phyloP scores from a whole-genome alignment of 2,329 filamentous ascomycete genomes.

The Botrytis sinoallii region DNA sequence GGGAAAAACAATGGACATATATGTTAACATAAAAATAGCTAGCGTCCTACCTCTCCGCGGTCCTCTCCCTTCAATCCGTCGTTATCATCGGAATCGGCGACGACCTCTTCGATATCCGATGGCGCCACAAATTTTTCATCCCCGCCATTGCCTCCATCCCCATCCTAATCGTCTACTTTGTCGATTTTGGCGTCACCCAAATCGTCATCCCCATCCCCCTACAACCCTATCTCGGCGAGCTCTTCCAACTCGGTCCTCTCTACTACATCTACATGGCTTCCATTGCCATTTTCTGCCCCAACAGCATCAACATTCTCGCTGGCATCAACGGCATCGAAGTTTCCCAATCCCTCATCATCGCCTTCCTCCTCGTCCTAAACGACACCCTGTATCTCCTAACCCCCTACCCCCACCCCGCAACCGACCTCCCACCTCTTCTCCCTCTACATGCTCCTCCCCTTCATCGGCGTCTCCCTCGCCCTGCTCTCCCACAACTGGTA shows the following conservation, averaged over 20 bases:
- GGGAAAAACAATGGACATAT: background rate
- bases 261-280: constrained; percentile 98
- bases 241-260: constrained; percentile 75
- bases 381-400: constrained; percentile 83
- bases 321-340: constrained; percentile 99
- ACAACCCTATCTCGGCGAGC: constrained; percentile 72
- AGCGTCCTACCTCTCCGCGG: constrained; percentile 89
- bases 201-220: constrained; percentile 88
- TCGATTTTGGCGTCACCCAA: constrained; percentile 95
- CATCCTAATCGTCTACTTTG: constrained; percentile 94
- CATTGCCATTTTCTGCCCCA: constrained; percentile 95
- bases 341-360: constrained; percentile 87
- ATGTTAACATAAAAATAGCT: constrained; percentile 53
- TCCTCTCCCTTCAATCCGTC: constrained; percentile 87
- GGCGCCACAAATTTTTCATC: constrained; percentile 98
- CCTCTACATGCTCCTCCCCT: constrained; percentile 89
- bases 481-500: constrained; percentile 93
- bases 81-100: constrained; percentile 90
- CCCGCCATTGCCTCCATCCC: constrained; percentile 91
- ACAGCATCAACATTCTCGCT: constrained; percentile 99
- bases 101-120: constrained; percentile 96
- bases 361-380: constrained; percentile 77
- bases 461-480: constrained; percentile 86
- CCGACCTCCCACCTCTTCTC: constrained; percentile 93
- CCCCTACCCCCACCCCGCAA: constrained; percentile 85